A percentile compares a stretch with the other conserved stretches of the same genome.
phyloP scores from a whole-genome alignment of 345 rosid genomes.

The Gossypium raimondii region DNA sequence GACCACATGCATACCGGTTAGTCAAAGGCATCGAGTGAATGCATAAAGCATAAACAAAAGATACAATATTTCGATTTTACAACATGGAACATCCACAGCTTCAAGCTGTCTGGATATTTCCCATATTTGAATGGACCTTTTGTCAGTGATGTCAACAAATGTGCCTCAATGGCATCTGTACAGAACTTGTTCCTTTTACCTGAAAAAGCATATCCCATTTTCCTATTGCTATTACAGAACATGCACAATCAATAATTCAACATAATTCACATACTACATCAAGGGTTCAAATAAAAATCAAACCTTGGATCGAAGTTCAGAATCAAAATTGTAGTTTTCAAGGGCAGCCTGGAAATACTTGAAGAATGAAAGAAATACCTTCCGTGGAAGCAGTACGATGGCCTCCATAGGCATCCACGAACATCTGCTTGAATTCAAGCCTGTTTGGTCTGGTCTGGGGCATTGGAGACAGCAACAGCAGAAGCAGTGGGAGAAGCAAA shows the following conservation, averaged over 20 bases:
- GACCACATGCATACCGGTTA: conserved; percentile 39
- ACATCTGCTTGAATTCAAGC: conserved; percentile 57
- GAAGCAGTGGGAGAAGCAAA: conserved; percentile 38
- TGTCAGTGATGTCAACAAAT: conserved; percentile 77
- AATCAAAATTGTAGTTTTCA: conserved; percentile 71
- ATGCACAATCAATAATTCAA: not conserved
- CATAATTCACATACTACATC: not conserved
- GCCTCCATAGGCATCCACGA: conserved; percentile 84
- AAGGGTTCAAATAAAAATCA: not conserved
- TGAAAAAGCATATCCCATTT: conserved; percentile 14
- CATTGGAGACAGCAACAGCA: conserved; percentile 44
- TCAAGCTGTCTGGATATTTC: conserved; percentile 90
- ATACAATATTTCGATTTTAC: not conserved
- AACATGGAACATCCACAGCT: not conserved
- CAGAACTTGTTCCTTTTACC: conserved; percentile 79
- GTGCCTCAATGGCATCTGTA: conserved; percentile 72
- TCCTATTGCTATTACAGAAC: too few species aligned
- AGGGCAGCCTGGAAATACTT: conserved; percentile 64
- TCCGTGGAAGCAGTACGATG: conserved; percentile 75
- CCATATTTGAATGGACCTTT: conserved; percentile 67
- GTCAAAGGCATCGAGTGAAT: not conserved
- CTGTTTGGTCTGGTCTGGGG: conserved; percentile 61
- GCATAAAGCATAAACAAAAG: conserved; percentile 33
- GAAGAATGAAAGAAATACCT: conserved; percentile 61
- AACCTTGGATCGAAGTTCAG: conserved; percentile 82